Evolutionary conservation across 495 filamentous ascomycete genomes (phyloP), one percentile per base, ranked within the genome.

Genomic region (Hypomontagnella monticulosa): DNA sequence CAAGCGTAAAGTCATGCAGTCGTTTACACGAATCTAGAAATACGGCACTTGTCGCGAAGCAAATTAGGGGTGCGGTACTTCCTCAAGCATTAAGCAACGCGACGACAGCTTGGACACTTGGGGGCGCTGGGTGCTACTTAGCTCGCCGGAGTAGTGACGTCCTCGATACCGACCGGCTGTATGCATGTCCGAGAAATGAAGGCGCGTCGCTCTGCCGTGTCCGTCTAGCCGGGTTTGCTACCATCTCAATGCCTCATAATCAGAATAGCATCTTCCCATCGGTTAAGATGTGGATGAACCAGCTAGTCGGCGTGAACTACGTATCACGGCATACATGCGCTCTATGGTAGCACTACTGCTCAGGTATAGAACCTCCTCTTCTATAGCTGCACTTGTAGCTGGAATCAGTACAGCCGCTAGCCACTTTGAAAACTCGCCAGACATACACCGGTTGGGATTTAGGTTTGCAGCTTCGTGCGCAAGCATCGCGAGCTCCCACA

Each of bases 1-100:
- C 66, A 49, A 3, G 32, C 46, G 44, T 37, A 44, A 3, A 27
- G 54, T 68, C 59, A 38, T 58, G 60, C 66, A 53, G 7, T 57
- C 32, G 6, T 15, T 54, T 30, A 33, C 27, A 42, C 50, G n/a
- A n/a, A 53, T n/a, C 14, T 14, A 46, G 32, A 49, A 11, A 41
- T 51, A 66, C 49, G 41, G n/a, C 54, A 58, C 19, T 53, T 48
- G 12, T 27, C 38, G 44, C n/a, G 12, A 7, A 36, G 30, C 3
- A 43, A 60, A 61, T 47, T 46, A 43, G n/a, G 38, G 40, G 19
- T 15, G 30, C 30, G 15, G 14, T 10, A 19, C 40, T 12, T 47
- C 32, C 27, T 18, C 30, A 9, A 15, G 32, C 16, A 48, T 41
- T 33, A 40, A 48, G 51, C 63, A 20, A n/a, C n/a, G n/a, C n/a